Percentiles rank a stretch among this genome's conserved stretches.
Conservation (phyloP, 345 rosid genomes). For the Populus euphratica region DNA sequence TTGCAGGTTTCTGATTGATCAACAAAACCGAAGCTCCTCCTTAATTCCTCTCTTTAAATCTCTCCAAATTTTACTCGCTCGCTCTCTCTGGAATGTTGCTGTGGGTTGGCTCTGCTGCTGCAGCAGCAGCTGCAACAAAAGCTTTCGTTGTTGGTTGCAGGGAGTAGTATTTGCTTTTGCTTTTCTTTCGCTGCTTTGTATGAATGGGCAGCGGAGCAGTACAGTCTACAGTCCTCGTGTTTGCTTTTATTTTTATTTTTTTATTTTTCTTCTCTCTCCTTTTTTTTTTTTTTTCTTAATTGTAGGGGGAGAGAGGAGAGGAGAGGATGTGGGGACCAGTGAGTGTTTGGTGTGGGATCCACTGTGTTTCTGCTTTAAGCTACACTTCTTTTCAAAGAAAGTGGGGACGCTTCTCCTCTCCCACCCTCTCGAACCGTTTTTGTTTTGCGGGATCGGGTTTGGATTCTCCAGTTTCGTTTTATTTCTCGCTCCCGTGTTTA, state of each 20-base stretch:
- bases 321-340: conserved; percentile 20
- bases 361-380: conserved; percentile 50
- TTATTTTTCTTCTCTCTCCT: background rate
- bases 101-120: conserved; percentile 27
- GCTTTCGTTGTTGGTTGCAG: conserved; percentile 15
- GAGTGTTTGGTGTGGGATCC: conserved; percentile 21
- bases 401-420: conserved; percentile 12
- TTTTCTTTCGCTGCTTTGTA: background rate
- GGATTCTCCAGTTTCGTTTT: background rate
- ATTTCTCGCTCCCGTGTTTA: background rate
- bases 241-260: conserved; percentile 19
- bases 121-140: conserved; percentile 11
- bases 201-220: background rate
- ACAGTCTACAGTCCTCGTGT: background rate
- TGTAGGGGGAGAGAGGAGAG: background rate
- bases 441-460: conserved; percentile 5
- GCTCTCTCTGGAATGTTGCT: background rate
- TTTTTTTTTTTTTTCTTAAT: background rate
- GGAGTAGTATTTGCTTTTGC: background rate
- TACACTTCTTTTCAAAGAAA: conserved; percentile 39
- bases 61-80: background rate
- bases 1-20: conserved; percentile 12
- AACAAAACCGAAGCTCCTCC: no score
- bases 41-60: background rate
- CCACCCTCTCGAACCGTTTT: background rate